Conservation (phyloP, 1,284 basidiomycete species). For the Pholiota adiposa region DNA sequence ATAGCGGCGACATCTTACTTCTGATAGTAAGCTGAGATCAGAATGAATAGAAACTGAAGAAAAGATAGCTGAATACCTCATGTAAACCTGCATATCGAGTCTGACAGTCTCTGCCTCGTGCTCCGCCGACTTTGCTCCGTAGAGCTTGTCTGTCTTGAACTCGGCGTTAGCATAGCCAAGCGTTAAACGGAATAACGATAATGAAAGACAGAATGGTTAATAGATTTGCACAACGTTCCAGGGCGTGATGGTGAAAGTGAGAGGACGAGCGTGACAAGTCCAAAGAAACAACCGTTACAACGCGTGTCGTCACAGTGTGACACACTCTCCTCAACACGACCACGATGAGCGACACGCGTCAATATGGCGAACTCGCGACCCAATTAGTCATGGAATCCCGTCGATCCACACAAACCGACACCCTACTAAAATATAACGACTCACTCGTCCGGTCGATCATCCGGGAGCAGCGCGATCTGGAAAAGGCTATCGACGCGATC, state of each 20-base stretch:
- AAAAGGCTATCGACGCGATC: conserved; percentile 57
- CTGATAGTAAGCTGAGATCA: too few species aligned
- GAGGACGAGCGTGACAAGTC: not conserved
- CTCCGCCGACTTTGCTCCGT: not conserved
- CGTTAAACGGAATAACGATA: too few species aligned
- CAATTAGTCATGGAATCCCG: conserved; percentile 88
- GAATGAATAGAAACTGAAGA: not conserved
- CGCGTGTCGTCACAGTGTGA: conserved; percentile 24
- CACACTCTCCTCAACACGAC: conserved; percentile 14
- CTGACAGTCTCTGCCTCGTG: not conserved
- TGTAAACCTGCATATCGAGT: not conserved
- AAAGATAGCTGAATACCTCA: not conserved
- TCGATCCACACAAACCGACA: conserved; percentile 81
- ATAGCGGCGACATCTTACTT: too few species aligned
- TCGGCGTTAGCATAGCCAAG: too few species aligned
- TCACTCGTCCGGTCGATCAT: conserved; percentile 84
- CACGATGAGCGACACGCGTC: conserved; percentile 50
- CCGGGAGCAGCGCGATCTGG: conserved; percentile 91
- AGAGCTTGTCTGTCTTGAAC: too few species aligned
- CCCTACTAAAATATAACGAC: conserved; percentile 92
- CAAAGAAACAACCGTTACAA: conserved; percentile 8
- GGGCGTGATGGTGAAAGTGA: too few species aligned
- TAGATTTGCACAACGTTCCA: too few species aligned
- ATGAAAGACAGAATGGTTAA: too few species aligned
- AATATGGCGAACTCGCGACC: conserved; percentile 84